These are phyloP conservation scores for Heterobasidion irregulare DNA, from an alignment of 1,284 basidiomycete species.

Conservation along the genomic window DNA sequence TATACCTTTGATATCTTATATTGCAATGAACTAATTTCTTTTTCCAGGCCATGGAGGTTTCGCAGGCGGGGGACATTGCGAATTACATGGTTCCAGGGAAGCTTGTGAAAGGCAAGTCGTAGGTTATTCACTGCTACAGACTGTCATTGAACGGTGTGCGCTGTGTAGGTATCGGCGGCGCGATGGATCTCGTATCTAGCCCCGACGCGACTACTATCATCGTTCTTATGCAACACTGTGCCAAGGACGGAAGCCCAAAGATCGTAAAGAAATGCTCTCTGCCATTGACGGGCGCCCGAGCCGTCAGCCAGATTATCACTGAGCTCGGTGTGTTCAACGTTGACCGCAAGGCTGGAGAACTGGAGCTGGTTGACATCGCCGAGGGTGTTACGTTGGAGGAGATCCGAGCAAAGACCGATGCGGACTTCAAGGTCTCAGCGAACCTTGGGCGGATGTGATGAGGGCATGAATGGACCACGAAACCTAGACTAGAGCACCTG, in stretches of 20 bases:
- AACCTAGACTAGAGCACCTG: not conserved
- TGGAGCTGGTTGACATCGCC: conserved; percentile 78
- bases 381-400: conserved; percentile 81
- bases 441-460: conserved; percentile 15
- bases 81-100: conserved; percentile 98
- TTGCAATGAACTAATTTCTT: conserved; percentile 25
- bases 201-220: conserved; percentile 88
- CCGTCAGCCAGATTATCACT: conserved; percentile 88
- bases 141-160: conserved; percentile 5
- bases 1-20: not conserved
- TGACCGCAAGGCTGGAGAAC: conserved; percentile 63
- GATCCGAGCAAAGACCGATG: conserved; percentile 79
- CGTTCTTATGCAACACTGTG: conserved; percentile 83
- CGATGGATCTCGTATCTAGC: conserved; percentile 94
- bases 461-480: not conserved
- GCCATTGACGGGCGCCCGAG: conserved; percentile 81
- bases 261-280: conserved; percentile 77
- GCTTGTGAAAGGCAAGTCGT: conserved; percentile 82
- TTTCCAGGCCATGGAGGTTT: conserved; percentile 86
- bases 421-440: conserved; percentile 57
- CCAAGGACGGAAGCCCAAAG: conserved; percentile 87
- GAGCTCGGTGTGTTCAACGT: conserved; percentile 90
- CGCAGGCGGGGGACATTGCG: conserved; percentile 87
- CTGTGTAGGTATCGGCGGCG: conserved; percentile 77
- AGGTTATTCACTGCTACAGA: conserved; percentile 29